Evolutionary conservation across 495 filamentous ascomycete genomes (phyloP).

Genomic region (Chaetomium tenue): DNA sequence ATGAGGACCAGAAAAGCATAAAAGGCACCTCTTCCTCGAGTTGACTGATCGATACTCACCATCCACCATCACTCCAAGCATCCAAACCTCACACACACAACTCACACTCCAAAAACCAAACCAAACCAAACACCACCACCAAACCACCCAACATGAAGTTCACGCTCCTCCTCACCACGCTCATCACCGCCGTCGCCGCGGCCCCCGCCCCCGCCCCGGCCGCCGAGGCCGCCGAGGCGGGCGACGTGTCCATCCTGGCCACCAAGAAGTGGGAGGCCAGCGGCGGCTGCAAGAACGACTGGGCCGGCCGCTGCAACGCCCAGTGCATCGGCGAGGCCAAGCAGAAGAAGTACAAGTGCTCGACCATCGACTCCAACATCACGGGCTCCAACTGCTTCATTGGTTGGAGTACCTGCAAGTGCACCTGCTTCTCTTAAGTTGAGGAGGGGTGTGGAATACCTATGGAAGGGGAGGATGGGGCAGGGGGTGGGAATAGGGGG

Average conservation of each 20-base stretch:
- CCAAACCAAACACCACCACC: not conserved
- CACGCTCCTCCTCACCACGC: not conserved
- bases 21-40: not conserved
- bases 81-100: not conserved
- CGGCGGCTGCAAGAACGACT: slow-evolving; percentile 13
- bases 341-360: slow-evolving; percentile 1
- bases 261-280: slow-evolving; percentile 1
- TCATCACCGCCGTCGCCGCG: not conserved
- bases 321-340: slow-evolving; percentile 10
- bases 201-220: not conserved
- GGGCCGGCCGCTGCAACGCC: slow-evolving; percentile 1
- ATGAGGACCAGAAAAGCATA: not conserved
- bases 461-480: no score
- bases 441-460: not conserved
- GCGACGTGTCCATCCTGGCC: not conserved
- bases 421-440: slow-evolving; percentile 5
- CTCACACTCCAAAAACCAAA: not conserved
- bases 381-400: not conserved
- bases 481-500: no score
- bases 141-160: not conserved
- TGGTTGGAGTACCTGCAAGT: slow-evolving; percentile 7
- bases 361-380: slow-evolving; percentile 6
- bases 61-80: not conserved
- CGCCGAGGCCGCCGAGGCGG: not conserved
- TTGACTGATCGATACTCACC: not conserved